Evolutionary conservation across 139 green algal genomes (phyloP).

Genomic region (Pseudopediastrum boryanum): DNA sequence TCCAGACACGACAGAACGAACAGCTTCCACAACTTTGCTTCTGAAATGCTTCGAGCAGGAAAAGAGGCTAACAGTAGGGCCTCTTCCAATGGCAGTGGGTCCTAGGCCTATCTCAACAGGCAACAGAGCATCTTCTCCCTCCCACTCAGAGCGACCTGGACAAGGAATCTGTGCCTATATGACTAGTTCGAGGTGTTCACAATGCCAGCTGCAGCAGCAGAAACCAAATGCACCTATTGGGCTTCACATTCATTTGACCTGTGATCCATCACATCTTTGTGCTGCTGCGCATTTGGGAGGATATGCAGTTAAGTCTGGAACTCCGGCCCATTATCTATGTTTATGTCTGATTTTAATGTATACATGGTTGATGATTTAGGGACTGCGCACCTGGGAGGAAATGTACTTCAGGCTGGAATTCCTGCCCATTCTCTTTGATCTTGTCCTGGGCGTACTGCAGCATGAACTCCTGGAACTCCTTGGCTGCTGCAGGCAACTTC

Average conservation of each 20-base stretch:
- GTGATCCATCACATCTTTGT: not conserved
- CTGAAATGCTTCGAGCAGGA: no score
- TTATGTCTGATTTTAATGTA: no score
- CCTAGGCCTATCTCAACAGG: no score
- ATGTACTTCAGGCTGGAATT: slow-evolving; percentile 37
- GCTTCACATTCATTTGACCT: no score
- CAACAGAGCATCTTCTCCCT: no score
- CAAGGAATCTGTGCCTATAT: no score
- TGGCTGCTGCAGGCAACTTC: not conserved
- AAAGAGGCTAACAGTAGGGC: no score
- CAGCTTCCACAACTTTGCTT: no score
- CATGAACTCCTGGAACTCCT: slow-evolving; percentile 19
- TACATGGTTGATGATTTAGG: not conserved
- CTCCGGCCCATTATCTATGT: not conserved
- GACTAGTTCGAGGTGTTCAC: no score
- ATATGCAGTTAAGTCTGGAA: not conserved
- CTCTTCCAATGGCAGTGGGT: no score
- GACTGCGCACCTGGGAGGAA: slow-evolving; percentile 34
- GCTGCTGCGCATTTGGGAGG: not conserved
- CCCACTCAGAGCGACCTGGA: no score
- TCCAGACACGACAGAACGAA: no score
- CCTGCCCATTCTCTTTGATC: slow-evolving; percentile 14
- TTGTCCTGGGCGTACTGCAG: not conserved
- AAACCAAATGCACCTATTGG: not conserved
- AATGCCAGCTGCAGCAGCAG: slow-evolving; percentile 13